Percentiles rank a stretch among this genome's conserved stretches.
Conservation (phyloP, 192 early-diverging fungal genomes). For the Piromyces sp. region DNA sequence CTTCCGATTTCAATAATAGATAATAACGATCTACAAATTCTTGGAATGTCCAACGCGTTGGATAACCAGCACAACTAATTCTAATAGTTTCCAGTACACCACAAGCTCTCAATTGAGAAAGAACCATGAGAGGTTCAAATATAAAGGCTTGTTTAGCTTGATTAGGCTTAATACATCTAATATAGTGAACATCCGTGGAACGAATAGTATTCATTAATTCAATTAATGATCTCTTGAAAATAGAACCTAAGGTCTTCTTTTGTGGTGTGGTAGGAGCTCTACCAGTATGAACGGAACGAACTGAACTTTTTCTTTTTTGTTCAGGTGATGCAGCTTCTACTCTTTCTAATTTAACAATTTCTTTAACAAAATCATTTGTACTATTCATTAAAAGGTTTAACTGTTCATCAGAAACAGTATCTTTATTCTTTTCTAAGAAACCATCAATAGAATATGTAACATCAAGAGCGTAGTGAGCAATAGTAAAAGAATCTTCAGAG, state of each 20-base stretch:
- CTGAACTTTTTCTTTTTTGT: too few relatives aligned
- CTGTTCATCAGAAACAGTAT: conserved; percentile 86
- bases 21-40: conserved; percentile 82
- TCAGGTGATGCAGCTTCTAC: neutral
- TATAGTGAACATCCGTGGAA: conserved; percentile 85
- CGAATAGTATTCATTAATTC: conserved; percentile 90
- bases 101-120: conserved; percentile 87
- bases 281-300: neutral
- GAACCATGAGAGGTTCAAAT: conserved; percentile 87
- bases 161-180: conserved; percentile 99
- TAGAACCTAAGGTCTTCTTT: neutral
- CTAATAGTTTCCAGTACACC: conserved; percentile 98
- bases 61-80: conserved; percentile 95
- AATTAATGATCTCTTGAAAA: conserved; percentile 35
- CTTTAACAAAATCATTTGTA: neutral
- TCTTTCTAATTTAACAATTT: neutral
- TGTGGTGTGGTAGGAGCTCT: neutral
- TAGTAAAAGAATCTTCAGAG: conserved; percentile 73
- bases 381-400: neutral
- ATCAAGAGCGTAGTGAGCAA: conserved; percentile 89
- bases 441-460: conserved; percentile 86
- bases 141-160: conserved; percentile 77
- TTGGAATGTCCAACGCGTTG: conserved; percentile 65
- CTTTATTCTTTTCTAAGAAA: conserved; percentile 97
- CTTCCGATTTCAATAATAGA: conserved; percentile 23